A percentile compares a stretch with the other conserved stretches of the same genome.
Conservation (phyloP, 2,329 filamentous ascomycete species). For the Myriangium duriaei region DNA sequence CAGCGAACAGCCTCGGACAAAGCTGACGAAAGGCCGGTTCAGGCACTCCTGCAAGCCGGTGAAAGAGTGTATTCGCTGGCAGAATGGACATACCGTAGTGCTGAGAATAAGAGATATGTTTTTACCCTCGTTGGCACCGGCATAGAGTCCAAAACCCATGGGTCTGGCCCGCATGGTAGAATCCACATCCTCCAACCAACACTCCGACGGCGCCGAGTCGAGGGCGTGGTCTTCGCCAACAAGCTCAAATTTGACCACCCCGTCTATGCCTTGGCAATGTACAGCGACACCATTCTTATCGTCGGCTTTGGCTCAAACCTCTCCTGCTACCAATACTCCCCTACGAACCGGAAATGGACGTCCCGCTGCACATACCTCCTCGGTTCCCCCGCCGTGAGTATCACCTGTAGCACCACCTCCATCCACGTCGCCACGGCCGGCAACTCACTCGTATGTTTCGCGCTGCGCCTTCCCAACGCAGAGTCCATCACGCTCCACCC, state of each 20-base stretch:
- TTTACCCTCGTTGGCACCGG: constrained; percentile 47
- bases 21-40: background rate
- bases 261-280: constrained; percentile 45
- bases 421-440: constrained; percentile 43
- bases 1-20: background rate
- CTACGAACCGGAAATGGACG: constrained; percentile 16
- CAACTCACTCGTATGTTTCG: constrained; percentile 41
- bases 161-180: constrained; percentile 34
- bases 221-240: constrained; percentile 36
- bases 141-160: constrained; percentile 25
- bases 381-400: constrained; percentile 31
- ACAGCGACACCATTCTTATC: constrained; percentile 44
- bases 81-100: constrained; percentile 46
- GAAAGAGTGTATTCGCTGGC: constrained; percentile 49
- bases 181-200: constrained; percentile 28
- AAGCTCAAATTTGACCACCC: constrained; percentile 36
- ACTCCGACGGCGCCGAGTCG: constrained; percentile 33
- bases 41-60: constrained; percentile 21
- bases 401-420: constrained; percentile 34
- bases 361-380: constrained; percentile 19
- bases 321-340: constrained; percentile 29
- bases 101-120: constrained; percentile 38
- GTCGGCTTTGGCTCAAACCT: constrained; percentile 31
- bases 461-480: constrained; percentile 17
- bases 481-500: background rate